Base-by-base conservation (phyloP, 768 basidiomycete genomes). In the Lyophyllum decastes region DNA sequence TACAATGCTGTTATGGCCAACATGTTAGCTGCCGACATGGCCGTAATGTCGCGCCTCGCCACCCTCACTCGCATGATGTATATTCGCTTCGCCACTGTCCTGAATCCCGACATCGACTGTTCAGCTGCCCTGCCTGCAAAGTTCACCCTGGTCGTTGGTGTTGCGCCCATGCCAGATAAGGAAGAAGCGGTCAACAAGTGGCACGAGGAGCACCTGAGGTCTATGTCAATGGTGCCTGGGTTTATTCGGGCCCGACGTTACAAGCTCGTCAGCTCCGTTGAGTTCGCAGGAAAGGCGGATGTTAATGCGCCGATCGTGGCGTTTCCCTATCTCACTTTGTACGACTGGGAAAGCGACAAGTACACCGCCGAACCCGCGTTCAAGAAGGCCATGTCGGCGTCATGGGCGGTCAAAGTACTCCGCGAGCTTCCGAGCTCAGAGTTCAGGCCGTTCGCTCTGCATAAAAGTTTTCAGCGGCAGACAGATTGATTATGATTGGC, bases 171-270 rank as follows among this genome's bases (percentile, higher is more conserved):
- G 5, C 30, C 44, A 1, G 65, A 68, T 25, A 61, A 52, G 16
- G 71, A 72, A 38, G 62, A 61, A 9, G 72, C 72, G 1, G 53
- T 72, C 27, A 66, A 70, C 49, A 65, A 57, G 47, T 76, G 72
- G 70, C 74, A 74, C 57, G 57, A 55, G 11, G 67, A 73, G 41
- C 72, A 74, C 56, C 59, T 72, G 25, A 50, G 26, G 9, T 27
- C 66, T 54, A 27, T 73, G 34, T 63, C 64, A n/a, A 68, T 68
- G 45, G 67, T 68, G 4, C 68, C 69, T 24, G 73, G 74, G n/a
- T 75, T 70, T 60, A 57, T 70, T 25, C 61, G 72, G 26, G 61
- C 62, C n/a, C 61, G 73, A 46, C 55, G 68, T 14, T 74, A 65
- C 57, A 64, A 60, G 46, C 60, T 75, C 2, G 41, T 65, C 14